Conservation (phyloP, 1,139 yeast species). For the Magnusiomyces suaveolens region DNA sequence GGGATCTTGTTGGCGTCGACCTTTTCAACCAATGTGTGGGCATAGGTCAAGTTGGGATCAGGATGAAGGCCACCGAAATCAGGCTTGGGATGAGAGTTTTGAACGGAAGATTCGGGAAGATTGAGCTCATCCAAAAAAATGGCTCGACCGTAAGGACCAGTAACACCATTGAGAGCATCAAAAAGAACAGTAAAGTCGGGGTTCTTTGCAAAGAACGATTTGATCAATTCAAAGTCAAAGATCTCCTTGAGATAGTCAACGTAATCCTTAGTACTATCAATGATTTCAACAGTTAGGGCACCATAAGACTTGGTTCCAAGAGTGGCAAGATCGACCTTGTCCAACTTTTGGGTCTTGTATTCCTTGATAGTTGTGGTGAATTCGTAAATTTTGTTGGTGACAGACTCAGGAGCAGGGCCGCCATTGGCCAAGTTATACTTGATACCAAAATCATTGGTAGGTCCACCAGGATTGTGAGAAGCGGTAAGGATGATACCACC, state of each 20-base stretch:
- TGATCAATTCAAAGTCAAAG: conserved; percentile 80
- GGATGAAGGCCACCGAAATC: conserved; percentile 98
- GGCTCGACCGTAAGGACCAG: conserved; percentile 90
- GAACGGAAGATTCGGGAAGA: conserved; percentile 57
- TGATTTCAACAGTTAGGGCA: conserved; percentile 60
- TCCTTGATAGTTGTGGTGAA: conserved; percentile 48
- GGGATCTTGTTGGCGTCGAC: conserved; percentile 76
- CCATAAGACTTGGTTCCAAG: conserved; percentile 44
- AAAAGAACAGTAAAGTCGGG: conserved; percentile 64
- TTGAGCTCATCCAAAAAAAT: conserved; percentile 82
- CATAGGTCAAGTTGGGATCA: conserved; percentile 94
- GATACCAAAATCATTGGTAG: conserved; percentile 84
- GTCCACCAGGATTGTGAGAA: conserved; percentile 98
- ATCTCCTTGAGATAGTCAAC: conserved; percentile 71
- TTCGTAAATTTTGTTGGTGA: conserved; percentile 78
- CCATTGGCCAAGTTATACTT: conserved; percentile 93
- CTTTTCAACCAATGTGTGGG: conserved; percentile 71
- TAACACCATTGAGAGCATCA: conserved; percentile 90
- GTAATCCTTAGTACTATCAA: conserved; percentile 74
- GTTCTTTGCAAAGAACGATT: conserved; percentile 50
- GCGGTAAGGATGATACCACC: conserved; percentile 97
- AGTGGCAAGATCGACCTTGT: conserved; percentile 48
- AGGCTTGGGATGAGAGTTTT: conserved; percentile 67
- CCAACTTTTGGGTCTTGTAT: conserved; percentile 51
- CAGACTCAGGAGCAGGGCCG: conserved; percentile 98